Base-by-base conservation (phyloP, 306 rosid species). In the Quercus aquifolioides region DNA sequence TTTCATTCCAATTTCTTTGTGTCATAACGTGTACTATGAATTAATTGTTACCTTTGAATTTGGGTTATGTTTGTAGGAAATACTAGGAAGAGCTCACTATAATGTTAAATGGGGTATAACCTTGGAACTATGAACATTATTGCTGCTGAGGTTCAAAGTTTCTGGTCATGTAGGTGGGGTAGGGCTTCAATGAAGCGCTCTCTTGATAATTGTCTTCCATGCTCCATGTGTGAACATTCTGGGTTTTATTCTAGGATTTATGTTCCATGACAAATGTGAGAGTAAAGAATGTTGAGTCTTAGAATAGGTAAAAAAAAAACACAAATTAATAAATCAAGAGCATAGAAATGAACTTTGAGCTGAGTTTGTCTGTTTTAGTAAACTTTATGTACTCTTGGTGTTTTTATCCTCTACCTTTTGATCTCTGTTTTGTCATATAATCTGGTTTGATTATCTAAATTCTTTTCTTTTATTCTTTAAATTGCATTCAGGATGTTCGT, bases 401-500 rank as follows among this genome's bases (percentile, higher is more conserved):
- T 28, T 59, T 71, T 55, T 71, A 75, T 21, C 4, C 55, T 59
- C 43, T 78, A 71, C 43, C 49, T 21, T 68, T 68, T 68, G 72
- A 21, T 68, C 52, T n/a, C 23, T 33, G 19, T 73, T 30, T 5
- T 38, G 30, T 12, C 77, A 71, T 77, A 78, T 46, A 55, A 62
- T 67, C 33, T 77, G 77, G 55, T 75, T 59, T 82, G 77, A 56
- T 75, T 71, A 55, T 85, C 17, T 70, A 58, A 21, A 76, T 33
- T 71, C 19, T 81, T 26, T 17, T 30, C 57, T n/a, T 33, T 41
- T 64, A 8, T 38, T 55, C 25, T 60, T 49, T 15, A 31, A 74
- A 28, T 84, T 64, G 35, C 80, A n/a, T 77, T 80, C 96, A 95
- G 97, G 84, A 93, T 95, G 98, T 93, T 95, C 81, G 41, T 89